Percentiles rank a stretch among this genome's conserved stretches.
Conservation (phyloP, 129 eudicot species). For the Artemisia argyi region DNA sequence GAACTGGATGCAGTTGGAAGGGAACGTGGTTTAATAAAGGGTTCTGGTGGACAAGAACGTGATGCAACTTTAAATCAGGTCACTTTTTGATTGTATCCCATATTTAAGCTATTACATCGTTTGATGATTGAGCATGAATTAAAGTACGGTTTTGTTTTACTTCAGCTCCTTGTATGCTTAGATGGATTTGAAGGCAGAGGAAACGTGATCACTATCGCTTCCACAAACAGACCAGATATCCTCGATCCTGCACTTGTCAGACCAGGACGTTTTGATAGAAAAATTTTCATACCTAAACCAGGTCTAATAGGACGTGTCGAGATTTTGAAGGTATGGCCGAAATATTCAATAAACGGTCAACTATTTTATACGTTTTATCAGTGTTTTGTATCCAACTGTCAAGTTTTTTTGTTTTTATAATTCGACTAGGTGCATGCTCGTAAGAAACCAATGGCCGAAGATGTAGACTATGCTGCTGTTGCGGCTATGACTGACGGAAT, state of each 20-base stretch:
- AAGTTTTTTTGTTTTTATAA: conserved; percentile 7
- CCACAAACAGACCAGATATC: conserved; percentile 96
- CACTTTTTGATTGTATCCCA: conserved; percentile 7
- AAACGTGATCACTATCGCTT: conserved; percentile 94
- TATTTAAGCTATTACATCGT: background rate
- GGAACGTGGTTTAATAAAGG: conserved; percentile 92
- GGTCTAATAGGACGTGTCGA: conserved; percentile 86
- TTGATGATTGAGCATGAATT: conserved; percentile 11
- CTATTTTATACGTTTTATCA: conserved; percentile 5
- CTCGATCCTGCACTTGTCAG: conserved; percentile 95
- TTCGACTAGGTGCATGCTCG: conserved; percentile 86
- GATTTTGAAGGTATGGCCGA: conserved; percentile 69
- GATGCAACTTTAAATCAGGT: conserved; percentile 99
- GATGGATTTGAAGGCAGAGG: conserved; percentile 99
- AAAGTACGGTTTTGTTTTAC: conserved; percentile 20
- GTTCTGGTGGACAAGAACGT: conserved; percentile 99
- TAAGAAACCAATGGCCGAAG: conserved; percentile 89
- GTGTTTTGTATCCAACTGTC: conserved; percentile 6
- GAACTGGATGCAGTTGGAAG: conserved; percentile 99
- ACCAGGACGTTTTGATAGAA: conserved; percentile 95
- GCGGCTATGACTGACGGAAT: conserved; percentile 85
- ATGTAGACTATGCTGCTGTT: conserved; percentile 92
- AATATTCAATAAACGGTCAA: background rate
- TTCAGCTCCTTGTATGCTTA: conserved; percentile 90
- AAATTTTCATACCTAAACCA: conserved; percentile 85